These are phyloP conservation scores for Candida methanosorbosa DNA, from an alignment of 805 yeast species.

Conservation along the genomic window DNA sequence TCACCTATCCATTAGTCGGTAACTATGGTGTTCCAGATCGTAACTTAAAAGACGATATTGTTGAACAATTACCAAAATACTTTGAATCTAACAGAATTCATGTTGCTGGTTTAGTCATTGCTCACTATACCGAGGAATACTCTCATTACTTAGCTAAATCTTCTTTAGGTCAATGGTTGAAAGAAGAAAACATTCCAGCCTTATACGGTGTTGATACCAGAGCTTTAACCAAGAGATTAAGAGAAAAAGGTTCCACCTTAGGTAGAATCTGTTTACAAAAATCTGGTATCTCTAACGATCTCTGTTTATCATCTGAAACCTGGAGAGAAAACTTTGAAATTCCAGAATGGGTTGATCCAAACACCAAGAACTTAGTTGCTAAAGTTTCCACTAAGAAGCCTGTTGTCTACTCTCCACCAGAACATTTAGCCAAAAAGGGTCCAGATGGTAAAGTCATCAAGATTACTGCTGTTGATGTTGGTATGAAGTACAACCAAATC, in stretches of 20 bases:
- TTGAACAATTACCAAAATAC: conserved; percentile 74
- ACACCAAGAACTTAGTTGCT: conserved; percentile 83
- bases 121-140: conserved; percentile 93
- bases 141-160: conserved; percentile 91
- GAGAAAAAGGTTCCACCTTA: conserved; percentile 87
- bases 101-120: conserved; percentile 93
- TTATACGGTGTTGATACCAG: conserved; percentile 97
- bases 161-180: conserved; percentile 89
- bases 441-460: conserved; percentile 72
- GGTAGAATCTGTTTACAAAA: conserved; percentile 76
- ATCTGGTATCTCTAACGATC: conserved; percentile 20
- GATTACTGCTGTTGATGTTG: conserved; percentile 90
- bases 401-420: conserved; percentile 63
- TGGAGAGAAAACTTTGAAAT: conserved; percentile 62
- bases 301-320: conserved; percentile 25
- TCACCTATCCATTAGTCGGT: conserved; percentile 96
- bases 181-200: conserved; percentile 89
- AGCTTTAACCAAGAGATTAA: conserved; percentile 83
- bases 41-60: conserved; percentile 60
- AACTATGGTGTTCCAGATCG: conserved; percentile 98
- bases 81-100: conserved; percentile 91
- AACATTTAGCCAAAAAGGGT: conserved; percentile 41
- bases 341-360: conserved; percentile 93
- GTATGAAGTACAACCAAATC: conserved; percentile 96
- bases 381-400: conserved; percentile 78